Evolutionary conservation across 176 grass and related monocot genomes (phyloP).

Genomic region (Elymus sibiricus): DNA sequence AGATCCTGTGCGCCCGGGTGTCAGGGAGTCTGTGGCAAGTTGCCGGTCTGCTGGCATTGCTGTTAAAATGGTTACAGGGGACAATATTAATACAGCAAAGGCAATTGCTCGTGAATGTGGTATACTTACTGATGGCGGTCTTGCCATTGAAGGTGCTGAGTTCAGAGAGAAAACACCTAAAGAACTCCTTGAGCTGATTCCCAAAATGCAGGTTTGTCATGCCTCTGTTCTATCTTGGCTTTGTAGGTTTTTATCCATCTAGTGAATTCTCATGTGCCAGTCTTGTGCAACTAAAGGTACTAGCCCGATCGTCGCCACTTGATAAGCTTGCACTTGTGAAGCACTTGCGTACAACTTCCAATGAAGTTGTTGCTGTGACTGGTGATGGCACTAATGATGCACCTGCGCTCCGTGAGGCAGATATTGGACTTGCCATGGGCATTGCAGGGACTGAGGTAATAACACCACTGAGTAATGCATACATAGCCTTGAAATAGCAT

Average conservation of each 20-base stretch:
- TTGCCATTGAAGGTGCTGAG: slow-evolving; percentile 66
- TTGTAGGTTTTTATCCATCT: slow-evolving; percentile 17
- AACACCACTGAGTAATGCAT: not conserved
- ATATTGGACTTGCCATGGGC: slow-evolving; percentile 99
- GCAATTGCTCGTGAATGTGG: slow-evolving; percentile 69
- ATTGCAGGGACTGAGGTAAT: slow-evolving; percentile 92
- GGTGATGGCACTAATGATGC: slow-evolving; percentile 97
- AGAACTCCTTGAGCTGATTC: slow-evolving; percentile 82
- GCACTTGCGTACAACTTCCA: slow-evolving; percentile 54
- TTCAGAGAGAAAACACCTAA: slow-evolving; percentile 57
- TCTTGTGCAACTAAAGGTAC: slow-evolving; percentile 53
- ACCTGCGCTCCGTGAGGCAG: slow-evolving; percentile 87
- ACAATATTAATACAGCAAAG: slow-evolving; percentile 81
- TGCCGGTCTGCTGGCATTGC: slow-evolving; percentile 62
- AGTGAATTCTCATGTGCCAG: slow-evolving; percentile 9
- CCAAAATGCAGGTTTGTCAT: slow-evolving; percentile 82
- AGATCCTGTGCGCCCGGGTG: slow-evolving; percentile 57
- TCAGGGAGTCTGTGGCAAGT: slow-evolving; percentile 55
- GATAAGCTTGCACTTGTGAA: slow-evolving; percentile 86
- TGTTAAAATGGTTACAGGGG: slow-evolving; percentile 72
- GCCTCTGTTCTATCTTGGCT: slow-evolving; percentile 9
- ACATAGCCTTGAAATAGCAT: not conserved
- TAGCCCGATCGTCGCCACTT: slow-evolving; percentile 80
- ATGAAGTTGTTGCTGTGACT: slow-evolving; percentile 96
- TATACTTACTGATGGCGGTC: slow-evolving; percentile 65